These are phyloP conservation scores for Picochlorum sp. DNA, from an alignment of 139 green algal species.

Conservation along the genomic window DNA sequence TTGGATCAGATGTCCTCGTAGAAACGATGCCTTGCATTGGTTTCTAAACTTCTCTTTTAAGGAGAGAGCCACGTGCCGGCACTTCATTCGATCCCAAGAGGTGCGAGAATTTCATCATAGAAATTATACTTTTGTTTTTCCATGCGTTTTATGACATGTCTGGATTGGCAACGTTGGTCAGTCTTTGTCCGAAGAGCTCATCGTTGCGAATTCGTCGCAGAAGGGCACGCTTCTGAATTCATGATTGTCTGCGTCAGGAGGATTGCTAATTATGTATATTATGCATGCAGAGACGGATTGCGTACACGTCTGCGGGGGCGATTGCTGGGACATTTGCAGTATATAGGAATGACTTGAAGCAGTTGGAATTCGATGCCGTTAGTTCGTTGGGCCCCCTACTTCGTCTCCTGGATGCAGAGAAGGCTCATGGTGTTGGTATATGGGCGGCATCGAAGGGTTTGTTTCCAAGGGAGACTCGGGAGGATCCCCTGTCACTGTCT, in stretches of 20 bases:
- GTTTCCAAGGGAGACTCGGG: conserved; percentile 54
- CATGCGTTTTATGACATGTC: not conserved
- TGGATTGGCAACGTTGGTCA: not conserved
- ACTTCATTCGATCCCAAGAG: not conserved
- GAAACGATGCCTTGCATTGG: too few species aligned
- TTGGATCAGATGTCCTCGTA: too few species aligned
- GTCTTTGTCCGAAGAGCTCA: not conserved
- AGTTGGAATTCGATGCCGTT: conserved; percentile 39
- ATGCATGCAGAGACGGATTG: conserved; percentile 24
- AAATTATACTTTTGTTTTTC: too few species aligned
- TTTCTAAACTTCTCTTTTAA: too few species aligned
- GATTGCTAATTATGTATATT: not conserved
- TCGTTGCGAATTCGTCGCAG: not conserved
- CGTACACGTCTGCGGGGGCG: conserved; percentile 14
- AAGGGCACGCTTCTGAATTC: not conserved
- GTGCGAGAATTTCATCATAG: too few species aligned
- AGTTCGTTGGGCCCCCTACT: conserved; percentile 41
- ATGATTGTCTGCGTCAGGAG: not conserved
- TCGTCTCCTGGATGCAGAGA: conserved; percentile 71
- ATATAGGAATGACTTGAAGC: conserved; percentile 36
- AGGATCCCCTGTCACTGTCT: conserved; percentile 50
- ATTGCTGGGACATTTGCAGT: conserved; percentile 7
- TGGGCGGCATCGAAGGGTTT: conserved; percentile 47
- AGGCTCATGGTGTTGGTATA: conserved; percentile 64
- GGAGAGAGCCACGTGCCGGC: too few species aligned